Evolutionary conservation across 306 rosid species (phyloP), one percentile per base, ranked within the genome.

Genomic region (Cicer chorassanicum): DNA sequence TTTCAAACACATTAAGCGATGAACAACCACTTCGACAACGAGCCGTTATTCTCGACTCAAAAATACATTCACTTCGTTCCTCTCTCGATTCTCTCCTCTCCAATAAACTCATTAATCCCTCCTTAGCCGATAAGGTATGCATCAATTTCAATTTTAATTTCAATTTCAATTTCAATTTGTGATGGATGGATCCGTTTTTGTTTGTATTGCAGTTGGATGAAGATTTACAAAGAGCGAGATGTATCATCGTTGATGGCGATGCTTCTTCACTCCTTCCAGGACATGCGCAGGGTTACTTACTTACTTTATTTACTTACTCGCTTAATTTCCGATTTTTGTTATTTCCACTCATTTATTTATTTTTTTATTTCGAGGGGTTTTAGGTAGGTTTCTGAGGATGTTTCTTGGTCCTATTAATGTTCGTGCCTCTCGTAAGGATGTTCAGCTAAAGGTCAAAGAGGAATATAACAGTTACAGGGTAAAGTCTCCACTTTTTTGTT

Each of bases 321-420:
- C 4, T 6, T 41, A 2, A 61, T 45, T 38, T 7, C 13, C 19
- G 5, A 29, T 29, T 10, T 24, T 24, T 7, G 1, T 53, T 7
- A 16, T 2, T 53, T 53, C 1, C 36, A 29, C 36, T 55, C 4
- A 5, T 18, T 65, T 13, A n/a, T 36, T 38, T 1, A 1, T 24
- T 59, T 4, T 8, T 15, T 4, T 14, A 8, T 15, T 15, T 9
- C 36, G 40, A 5, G 40, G 8, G 49, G 65, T 50, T 62, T 59
- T 61, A 94, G 98, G 98, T 15, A 38, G 84, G 53, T 92, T 95
- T 82, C 70, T 95, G 82, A 88, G 84, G 87, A 95, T 92, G 99
- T 95, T 95, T 85, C 75, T 95, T 14, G 99, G 99, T 13, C 99
- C 99, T 40, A 89, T 95, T 44, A 90, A 89, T 71, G 99, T 95